Conservation (phyloP, 139 green algal species). For the Micractinium sp. region DNA sequence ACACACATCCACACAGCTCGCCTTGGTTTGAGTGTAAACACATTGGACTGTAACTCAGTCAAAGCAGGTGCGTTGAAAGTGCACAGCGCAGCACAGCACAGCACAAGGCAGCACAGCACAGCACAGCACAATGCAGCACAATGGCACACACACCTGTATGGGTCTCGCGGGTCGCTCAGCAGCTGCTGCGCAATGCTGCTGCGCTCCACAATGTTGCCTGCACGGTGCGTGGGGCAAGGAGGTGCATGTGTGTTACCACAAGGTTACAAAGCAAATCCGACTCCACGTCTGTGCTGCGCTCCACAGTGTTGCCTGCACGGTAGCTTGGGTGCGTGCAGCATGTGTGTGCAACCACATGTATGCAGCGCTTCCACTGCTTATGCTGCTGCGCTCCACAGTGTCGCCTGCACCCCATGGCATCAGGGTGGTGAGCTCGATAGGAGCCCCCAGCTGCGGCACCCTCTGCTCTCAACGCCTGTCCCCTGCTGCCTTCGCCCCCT, state of each 20-base stretch:
- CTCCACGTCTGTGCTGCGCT: too few species aligned
- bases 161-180: constrained; percentile 86
- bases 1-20: too few species aligned
- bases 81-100: background rate
- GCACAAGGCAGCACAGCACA: background rate
- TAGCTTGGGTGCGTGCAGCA: too few species aligned
- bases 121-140: background rate
- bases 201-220: constrained; percentile 76
- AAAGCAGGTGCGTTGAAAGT: background rate
- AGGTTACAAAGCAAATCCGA: too few species aligned
- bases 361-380: too few species aligned
- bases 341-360: too few species aligned
- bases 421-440: background rate
- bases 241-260: too few species aligned
- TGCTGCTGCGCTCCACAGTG: too few species aligned
- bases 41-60: too few species aligned
- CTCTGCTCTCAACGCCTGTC: background rate
- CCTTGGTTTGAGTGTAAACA: too few species aligned
- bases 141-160: constrained; percentile 74
- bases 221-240: background rate
- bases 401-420: background rate
- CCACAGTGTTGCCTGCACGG: too few species aligned
- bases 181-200: constrained; percentile 90
- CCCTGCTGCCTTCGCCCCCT: too few species aligned
- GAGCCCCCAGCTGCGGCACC: background rate